Base-by-base conservation (phyloP, 148 eudicot genomes). In the Arbutus unedo region DNA sequence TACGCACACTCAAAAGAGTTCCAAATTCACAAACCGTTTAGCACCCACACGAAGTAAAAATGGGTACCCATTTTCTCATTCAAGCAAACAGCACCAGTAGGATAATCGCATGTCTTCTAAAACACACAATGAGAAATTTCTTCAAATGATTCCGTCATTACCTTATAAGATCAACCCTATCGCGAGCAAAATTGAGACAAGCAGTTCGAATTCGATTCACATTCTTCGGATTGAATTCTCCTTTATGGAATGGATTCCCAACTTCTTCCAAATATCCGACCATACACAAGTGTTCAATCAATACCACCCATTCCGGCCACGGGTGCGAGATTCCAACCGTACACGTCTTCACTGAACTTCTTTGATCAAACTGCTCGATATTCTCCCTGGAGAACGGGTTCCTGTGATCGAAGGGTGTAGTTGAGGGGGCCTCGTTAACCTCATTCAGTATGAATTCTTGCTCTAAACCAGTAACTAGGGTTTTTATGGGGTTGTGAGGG, bases 231-330 rank as follows among this genome's bases (percentile, higher is more conserved):
- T 86, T 89, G 84, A 82, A 62, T 45, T 79, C 82, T 6, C 51
- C 72, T 25, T 50, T 84, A n/a, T 53, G 60, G 59, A 89, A 87
- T 60, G 91, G 87, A 78, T 83, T 83, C 66, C 90, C 89, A 77
- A 81, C 76, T 82, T 21, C 89, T 50, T 85, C 89, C 73, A 92
- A 89, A 66, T 90, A 92, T 1, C 93, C 93, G 50, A 21, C 79
- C 59, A 83, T 85, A 62, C 82, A 18, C 84, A 92, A 77, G 38
- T 79, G 78, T 51, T 89, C 87, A 93, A 92, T 92, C 81, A 92
- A 85, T n/a, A 72, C 84, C 62, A 84, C 85, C 94, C 94, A 91
- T 83, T 91, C 94, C 2, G 85, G 90, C 94, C 94, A 92, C 9
- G 87, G 94, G 80, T 88, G 90, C 31, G 86, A 78, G 59, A 83